Percentiles rank a stretch among this genome's conserved stretches.
These are phyloP conservation scores for Exophiala spinifera DNA, from an alignment of 2,329 filamentous ascomycete species.

Conservation along the genomic window DNA sequence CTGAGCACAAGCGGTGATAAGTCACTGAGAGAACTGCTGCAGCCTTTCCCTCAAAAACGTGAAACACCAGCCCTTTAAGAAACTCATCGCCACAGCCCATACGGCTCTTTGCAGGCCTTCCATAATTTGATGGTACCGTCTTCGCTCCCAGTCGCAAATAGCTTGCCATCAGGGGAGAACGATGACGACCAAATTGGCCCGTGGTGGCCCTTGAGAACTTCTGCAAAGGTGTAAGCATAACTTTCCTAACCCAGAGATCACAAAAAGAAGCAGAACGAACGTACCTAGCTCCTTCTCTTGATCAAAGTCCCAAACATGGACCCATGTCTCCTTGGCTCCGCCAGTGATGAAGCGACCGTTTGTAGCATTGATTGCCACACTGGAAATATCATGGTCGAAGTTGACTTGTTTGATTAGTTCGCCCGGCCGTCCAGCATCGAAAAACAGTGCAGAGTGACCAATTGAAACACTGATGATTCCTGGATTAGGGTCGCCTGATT, in stretches of 20 bases:
- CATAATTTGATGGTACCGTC: slow-evolving; percentile 95
- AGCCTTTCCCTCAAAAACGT: no score
- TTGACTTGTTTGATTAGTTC: slow-evolving; percentile 72
- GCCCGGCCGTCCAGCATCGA: slow-evolving; percentile 70
- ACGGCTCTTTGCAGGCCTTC: slow-evolving; percentile 64
- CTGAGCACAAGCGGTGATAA: no score
- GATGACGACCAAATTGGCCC: slow-evolving; percentile 95
- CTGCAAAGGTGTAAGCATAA: slow-evolving; percentile 44
- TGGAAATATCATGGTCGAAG: slow-evolving; percentile 81
- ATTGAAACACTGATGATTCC: slow-evolving; percentile 85
- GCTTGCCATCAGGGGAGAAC: slow-evolving; percentile 90
- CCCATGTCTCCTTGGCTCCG: slow-evolving; percentile 90
- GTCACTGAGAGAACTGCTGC: no score
- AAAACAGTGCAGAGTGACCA: slow-evolving; percentile 93
- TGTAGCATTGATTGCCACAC: slow-evolving; percentile 80
- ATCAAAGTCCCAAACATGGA: slow-evolving; percentile 88
- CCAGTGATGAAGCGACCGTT: slow-evolving; percentile 84
- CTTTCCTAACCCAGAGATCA: neutral
- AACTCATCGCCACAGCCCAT: slow-evolving; percentile 61
- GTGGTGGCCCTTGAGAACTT: slow-evolving; percentile 94
- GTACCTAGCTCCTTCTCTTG: slow-evolving; percentile 72
- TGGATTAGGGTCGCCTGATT: slow-evolving; percentile 61
- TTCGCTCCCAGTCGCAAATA: slow-evolving; percentile 95
- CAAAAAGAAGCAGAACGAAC: no score
- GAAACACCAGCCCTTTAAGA: no score